Evolutionary conservation across 2,329 filamentous ascomycete species (phyloP).

Genomic region (Colletotrichum paranaense): DNA sequence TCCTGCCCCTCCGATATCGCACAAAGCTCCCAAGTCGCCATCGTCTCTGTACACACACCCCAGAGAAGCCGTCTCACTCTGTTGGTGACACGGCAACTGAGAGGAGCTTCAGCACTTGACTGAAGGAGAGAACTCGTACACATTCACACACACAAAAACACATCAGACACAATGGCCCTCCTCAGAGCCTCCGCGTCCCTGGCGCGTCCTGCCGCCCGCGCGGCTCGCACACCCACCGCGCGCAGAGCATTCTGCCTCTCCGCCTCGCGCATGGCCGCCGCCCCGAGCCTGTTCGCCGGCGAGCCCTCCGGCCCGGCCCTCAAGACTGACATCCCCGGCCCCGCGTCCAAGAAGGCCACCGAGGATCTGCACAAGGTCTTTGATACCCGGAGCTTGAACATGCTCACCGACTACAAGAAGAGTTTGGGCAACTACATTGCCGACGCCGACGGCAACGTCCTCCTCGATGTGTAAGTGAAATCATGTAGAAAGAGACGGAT

Average conservation of each 20-base stretch:
- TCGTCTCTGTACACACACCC: background rate
- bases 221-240: constrained; percentile 15
- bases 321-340: constrained; percentile 78
- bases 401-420: constrained; percentile 80
- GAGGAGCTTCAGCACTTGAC: background rate
- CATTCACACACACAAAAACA: constrained; percentile 3
- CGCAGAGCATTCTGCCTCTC: constrained; percentile 30
- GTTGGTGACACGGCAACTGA: background rate
- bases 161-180: constrained; percentile 25
- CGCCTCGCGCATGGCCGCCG: constrained; percentile 31
- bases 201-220: constrained; percentile 29
- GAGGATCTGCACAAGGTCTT: constrained; percentile 82
- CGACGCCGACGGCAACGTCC: constrained; percentile 76
- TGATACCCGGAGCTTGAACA: constrained; percentile 87
- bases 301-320: constrained; percentile 65
- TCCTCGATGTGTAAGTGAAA: constrained; percentile 74
- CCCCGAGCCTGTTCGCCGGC: constrained; percentile 50
- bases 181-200: constrained; percentile 28
- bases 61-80: background rate
- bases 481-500: background rate
- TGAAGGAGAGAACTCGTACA: background rate
- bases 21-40: background rate
- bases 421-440: constrained; percentile 85
- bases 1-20: constrained; percentile 22
- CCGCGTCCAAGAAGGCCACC: constrained; percentile 76